Conservation (phyloP, 441 rosid species). For the Melastoma candidum region DNA sequence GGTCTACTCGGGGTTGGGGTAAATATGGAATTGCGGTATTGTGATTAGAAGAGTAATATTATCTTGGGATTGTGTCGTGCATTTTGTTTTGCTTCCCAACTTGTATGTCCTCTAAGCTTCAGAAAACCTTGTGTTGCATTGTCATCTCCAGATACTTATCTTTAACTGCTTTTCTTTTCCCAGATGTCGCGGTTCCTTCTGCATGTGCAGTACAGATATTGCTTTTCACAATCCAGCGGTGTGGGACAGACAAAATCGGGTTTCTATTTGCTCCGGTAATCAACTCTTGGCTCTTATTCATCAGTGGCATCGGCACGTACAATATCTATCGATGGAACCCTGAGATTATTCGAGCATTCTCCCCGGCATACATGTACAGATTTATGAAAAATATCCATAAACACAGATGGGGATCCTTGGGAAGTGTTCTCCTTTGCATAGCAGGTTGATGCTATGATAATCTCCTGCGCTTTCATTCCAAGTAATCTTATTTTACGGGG, state of each 20-base stretch:
- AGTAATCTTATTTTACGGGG: too few relatives aligned
- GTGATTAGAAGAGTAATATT: too few relatives aligned
- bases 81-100: too few relatives aligned
- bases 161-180: neutral
- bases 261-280: constrained; percentile 42
- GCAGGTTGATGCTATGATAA: constrained; percentile 31
- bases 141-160: neutral
- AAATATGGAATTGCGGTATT: too few relatives aligned
- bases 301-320: constrained; percentile 42
- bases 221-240: constrained; percentile 49
- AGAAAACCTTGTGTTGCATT: too few relatives aligned
- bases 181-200: constrained; percentile 47
- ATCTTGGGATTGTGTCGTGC: too few relatives aligned
- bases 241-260: constrained; percentile 46
- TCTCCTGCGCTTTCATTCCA: neutral
- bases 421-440: constrained; percentile 43
- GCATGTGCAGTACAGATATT: constrained; percentile 48
- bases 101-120: too few relatives aligned
- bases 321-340: constrained; percentile 29
- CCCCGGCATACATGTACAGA: constrained; percentile 38
- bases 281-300: constrained; percentile 42
- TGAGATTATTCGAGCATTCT: constrained; percentile 29
- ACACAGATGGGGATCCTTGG: constrained; percentile 36
- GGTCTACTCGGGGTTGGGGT: too few relatives aligned
- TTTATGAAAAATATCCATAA: constrained; percentile 24